phyloP scores from a whole-genome alignment of 352 stramenopile genomes.

The Globisporangium alternatum region DNA sequence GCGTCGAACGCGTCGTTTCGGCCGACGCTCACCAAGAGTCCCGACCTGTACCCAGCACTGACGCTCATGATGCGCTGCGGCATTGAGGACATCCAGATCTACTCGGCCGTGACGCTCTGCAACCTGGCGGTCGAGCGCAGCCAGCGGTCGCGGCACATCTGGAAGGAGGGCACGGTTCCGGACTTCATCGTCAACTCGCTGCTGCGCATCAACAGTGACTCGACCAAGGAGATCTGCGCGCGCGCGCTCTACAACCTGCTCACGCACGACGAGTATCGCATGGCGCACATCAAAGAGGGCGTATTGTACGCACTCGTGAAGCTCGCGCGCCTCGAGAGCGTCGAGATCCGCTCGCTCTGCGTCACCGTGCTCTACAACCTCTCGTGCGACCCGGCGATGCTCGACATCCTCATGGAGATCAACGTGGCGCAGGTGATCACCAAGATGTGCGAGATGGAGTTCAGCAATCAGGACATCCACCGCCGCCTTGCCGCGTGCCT shows the following conservation, averaged over 20 bases:
- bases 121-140: constrained; percentile 75
- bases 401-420: constrained; percentile 80
- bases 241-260: constrained; percentile 85
- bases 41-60: constrained; percentile 71
- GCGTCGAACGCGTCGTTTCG: constrained; percentile 56
- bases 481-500: constrained; percentile 67
- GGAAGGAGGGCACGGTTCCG: constrained; percentile 82
- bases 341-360: constrained; percentile 77
- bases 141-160: constrained; percentile 64
- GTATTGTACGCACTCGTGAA: constrained; percentile 88
- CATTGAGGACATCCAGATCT: constrained; percentile 87
- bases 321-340: constrained; percentile 75
- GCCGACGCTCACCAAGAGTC: constrained; percentile 55
- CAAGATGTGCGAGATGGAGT: constrained; percentile 85
- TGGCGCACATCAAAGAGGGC: constrained; percentile 82
- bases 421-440: constrained; percentile 83
- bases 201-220: constrained; percentile 86
- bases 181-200: constrained; percentile 90
- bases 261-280: constrained; percentile 73
- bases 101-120: constrained; percentile 84
- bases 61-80: constrained; percentile 88
- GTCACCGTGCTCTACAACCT: constrained; percentile 84
- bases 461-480: constrained; percentile 79
- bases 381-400: constrained; percentile 64
- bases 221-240: constrained; percentile 87